phyloP scores from a whole-genome alignment of 2,329 filamentous ascomycete species.

The Elsinoe arachidis region DNA sequence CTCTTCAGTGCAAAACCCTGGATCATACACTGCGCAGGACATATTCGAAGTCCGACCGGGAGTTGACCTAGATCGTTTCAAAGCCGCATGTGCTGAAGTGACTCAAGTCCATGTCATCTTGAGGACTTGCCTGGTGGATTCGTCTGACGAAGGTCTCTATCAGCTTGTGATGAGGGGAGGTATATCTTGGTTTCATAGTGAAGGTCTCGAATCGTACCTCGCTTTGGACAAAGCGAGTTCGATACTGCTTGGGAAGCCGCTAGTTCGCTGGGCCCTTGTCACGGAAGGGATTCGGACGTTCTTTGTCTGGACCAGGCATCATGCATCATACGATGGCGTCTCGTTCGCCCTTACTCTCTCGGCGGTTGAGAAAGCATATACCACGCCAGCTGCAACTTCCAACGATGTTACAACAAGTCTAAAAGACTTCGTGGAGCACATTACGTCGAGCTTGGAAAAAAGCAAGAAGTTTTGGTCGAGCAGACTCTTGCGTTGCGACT shows the following conservation, averaged over 20 bases:
- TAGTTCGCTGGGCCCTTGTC: not conserved
- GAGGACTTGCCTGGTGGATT: not conserved
- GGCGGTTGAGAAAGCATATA: not conserved
- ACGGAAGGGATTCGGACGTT: not conserved
- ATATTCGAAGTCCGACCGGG: conserved; percentile 25
- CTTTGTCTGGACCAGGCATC: conserved; percentile 31
- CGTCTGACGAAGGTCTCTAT: not conserved
- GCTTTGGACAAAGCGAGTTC: not conserved
- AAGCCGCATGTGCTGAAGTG: conserved; percentile 27
- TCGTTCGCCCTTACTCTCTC: not conserved
- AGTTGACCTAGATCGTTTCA: conserved; percentile 27
- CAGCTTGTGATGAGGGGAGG: not conserved
- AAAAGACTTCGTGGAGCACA: not conserved
- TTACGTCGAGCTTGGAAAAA: not conserved
- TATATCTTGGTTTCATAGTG: not conserved
- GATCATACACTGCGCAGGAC: conserved; percentile 33
- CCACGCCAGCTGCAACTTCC: not conserved
- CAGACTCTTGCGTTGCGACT: not conserved
- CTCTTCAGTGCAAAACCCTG: conserved; percentile 46
- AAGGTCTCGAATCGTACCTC: not conserved
- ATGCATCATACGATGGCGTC: conserved; percentile 30
- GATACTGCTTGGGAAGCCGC: not conserved
- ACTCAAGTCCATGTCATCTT: not conserved
- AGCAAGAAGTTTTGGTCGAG: not conserved
- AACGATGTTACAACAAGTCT: not conserved